Evolutionary conservation across 2,329 filamentous ascomycete species (phyloP), one percentile per base, ranked within the genome.

Genomic region (Calonectria henricotiae): DNA sequence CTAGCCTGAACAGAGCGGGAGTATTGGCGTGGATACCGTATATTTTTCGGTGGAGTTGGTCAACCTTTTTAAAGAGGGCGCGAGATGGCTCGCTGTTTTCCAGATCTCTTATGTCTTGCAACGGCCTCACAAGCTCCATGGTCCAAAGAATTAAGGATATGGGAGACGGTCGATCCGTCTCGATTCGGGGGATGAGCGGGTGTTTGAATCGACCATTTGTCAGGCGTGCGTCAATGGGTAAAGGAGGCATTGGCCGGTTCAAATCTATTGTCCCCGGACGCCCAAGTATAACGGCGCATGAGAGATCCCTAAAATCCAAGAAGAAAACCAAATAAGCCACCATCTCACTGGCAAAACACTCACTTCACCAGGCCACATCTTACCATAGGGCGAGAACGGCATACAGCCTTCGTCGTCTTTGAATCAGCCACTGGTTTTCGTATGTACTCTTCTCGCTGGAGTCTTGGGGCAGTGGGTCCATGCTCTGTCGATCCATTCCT

Each of bases 381-480:
- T 72, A 82, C 80, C 82, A 85, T 17, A 80, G 71, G 32, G 86
- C 82, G 3, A 92, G 83, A 25, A 86, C 85, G 78, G 88, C 85
- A 85, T 90, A 92, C 65, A 89, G 80, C 74, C 85, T 85, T 54
- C 89, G 83, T 60, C 89, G 83, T 43, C 86, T 82, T 77, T 91
- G 86, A 27, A 90, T 85, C 55, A 85, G 80, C 90, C 90, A 91
- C 73, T 90, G 84, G 69, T 88, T 89, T 69, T 89, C 86, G 17
- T 90, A 79, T 2, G 86, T 80, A 37, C 85, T 84, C 69, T 88
- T 87, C 5, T 85, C 78, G 44, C 83, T 85, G 44, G 84, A 80
- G 41, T 85, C 80, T 15, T 79, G 80, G 3, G 87, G 86, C 60
- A 85, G 85, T 0, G 87, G 87, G 71, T 90, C 88, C 32, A 86